Percentiles rank a stretch among this genome's conserved stretches.
Conservation (phyloP, 345 rosid species). For the Sisymbrium irio region DNA sequence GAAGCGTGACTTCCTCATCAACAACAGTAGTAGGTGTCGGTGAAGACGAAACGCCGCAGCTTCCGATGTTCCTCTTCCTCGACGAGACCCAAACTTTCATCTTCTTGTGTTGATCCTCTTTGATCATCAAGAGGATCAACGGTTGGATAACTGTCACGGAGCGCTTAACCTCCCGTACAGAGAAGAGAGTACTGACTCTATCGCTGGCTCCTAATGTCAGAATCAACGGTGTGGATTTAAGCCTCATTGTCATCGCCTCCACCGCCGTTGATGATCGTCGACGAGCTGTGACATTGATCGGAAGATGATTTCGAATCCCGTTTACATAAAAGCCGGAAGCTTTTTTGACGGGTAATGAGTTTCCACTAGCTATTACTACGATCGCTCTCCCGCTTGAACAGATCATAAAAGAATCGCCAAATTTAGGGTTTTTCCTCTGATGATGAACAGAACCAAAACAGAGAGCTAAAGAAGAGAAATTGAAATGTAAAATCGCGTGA, state of each 20-base stretch:
- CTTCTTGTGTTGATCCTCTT: conserved; percentile 42
- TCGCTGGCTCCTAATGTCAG: conserved; percentile 81
- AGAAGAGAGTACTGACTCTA: conserved; percentile 59
- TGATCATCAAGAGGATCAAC: conserved; percentile 39
- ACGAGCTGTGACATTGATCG: not conserved
- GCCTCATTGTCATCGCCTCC: conserved; percentile 24
- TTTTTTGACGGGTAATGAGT: not conserved
- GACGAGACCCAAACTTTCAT: conserved; percentile 36
- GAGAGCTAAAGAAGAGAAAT: not conserved
- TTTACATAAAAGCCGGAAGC: not conserved
- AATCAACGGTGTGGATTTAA: conserved; percentile 44
- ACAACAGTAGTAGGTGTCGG: conserved; percentile 23
- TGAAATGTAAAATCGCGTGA: not conserved
- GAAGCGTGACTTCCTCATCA: conserved; percentile 56
- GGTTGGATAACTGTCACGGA: conserved; percentile 43
- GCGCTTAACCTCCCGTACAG: conserved; percentile 44
- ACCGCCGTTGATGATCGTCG: conserved; percentile 39
- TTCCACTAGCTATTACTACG: conserved; percentile 11
- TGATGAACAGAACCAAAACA: not conserved
- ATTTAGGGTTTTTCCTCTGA: conserved; percentile 16
- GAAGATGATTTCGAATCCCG: not conserved
- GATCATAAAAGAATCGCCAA: conserved; percentile 23
- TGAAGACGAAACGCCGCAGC: conserved; percentile 12
- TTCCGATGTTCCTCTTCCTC: conserved; percentile 47
- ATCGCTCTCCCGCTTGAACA: conserved; percentile 30